phyloP scores from a whole-genome alignment of 1,284 basidiomycete genomes.

The Fomitopsis schrenkii region DNA sequence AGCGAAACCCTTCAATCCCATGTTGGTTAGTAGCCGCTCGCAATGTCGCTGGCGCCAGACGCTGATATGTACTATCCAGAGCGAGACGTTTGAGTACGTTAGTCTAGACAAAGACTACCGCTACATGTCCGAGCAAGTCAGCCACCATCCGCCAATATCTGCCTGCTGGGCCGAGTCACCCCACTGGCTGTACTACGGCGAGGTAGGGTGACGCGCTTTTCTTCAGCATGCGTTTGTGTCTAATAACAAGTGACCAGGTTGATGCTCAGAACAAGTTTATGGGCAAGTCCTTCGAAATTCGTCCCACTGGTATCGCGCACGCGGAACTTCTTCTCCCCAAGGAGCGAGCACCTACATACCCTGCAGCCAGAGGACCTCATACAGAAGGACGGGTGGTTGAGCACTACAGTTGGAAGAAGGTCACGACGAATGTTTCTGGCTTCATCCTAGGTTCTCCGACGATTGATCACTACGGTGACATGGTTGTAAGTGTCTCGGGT shows the following conservation, averaged over 20 bases:
- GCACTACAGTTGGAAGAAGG: slow-evolving; percentile 95
- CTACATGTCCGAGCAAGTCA: slow-evolving; percentile 94
- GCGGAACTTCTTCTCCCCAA: slow-evolving; percentile 79
- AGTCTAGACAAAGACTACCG: slow-evolving; percentile 85
- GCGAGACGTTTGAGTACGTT: slow-evolving; percentile 95
- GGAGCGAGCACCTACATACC: slow-evolving; percentile 57
- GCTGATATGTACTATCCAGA: slow-evolving; percentile 29
- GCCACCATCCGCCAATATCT: slow-evolving; percentile 96
- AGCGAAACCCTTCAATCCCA: slow-evolving; percentile 94
- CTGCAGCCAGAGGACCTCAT: slow-evolving; percentile 40
- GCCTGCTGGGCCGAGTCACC: slow-evolving; percentile 94
- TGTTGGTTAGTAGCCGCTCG: slow-evolving; percentile 55
- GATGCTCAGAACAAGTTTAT: slow-evolving; percentile 94
- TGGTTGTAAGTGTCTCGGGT: slow-evolving; percentile 62
- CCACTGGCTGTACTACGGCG: slow-evolving; percentile 89
- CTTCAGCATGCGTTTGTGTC: neutral
- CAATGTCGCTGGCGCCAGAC: neutral
- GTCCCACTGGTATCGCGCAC: slow-evolving; percentile 93
- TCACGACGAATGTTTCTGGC: slow-evolving; percentile 89
- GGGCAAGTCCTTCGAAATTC: slow-evolving; percentile 95
- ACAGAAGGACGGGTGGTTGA: slow-evolving; percentile 59
- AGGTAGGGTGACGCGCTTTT: slow-evolving; percentile 42
- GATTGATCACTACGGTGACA: slow-evolving; percentile 97
- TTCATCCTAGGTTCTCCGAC: slow-evolving; percentile 93
- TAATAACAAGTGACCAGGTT: slow-evolving; percentile 42